Conservation (phyloP, 805 yeast genomes). For the Zygotorulaspora danielsina region DNA sequence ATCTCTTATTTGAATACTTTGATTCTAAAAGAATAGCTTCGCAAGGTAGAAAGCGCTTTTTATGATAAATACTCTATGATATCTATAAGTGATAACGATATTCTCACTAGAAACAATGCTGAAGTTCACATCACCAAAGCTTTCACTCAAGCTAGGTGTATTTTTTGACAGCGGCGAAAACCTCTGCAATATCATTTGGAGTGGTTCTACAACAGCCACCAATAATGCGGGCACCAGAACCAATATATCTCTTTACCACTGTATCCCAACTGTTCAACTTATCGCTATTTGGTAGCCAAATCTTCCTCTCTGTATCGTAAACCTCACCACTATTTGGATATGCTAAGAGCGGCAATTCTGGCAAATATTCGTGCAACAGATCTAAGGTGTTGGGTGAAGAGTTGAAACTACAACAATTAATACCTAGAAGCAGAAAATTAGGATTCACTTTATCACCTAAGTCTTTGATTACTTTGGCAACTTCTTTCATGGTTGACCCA, state of each 20-base stretch:
- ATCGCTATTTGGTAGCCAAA: conserved; percentile 37
- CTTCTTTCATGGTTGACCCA: conserved; percentile 42
- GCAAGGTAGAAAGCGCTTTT: no score
- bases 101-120: no score
- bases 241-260: conserved; percentile 40
- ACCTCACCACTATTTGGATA: conserved; percentile 79
- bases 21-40: no score
- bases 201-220: conserved; percentile 80
- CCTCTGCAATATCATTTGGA: conserved; percentile 41
- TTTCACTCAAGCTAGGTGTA: no score
- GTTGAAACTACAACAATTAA: conserved; percentile 59
- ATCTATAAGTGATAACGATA: no score
- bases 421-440: conserved; percentile 52
- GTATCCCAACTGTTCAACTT: conserved; percentile 36
- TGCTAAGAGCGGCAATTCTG: conserved; percentile 43
- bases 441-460: conserved; percentile 21
- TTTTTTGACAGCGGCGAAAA: conserved; percentile 16
- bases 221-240: conserved; percentile 44
- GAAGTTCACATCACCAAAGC: no score
- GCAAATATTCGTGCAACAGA: conserved; percentile 19
- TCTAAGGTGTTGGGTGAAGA: conserved; percentile 41
- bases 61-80: no score
- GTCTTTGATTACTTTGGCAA: conserved; percentile 26
- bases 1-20: no score
- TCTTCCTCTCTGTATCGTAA: conserved; percentile 47